Percentiles rank a stretch among this genome's conserved stretches.
These are phyloP conservation scores for Aspergillus leporis DNA, from an alignment of 495 filamentous ascomycete genomes.

Conservation along the genomic window DNA sequence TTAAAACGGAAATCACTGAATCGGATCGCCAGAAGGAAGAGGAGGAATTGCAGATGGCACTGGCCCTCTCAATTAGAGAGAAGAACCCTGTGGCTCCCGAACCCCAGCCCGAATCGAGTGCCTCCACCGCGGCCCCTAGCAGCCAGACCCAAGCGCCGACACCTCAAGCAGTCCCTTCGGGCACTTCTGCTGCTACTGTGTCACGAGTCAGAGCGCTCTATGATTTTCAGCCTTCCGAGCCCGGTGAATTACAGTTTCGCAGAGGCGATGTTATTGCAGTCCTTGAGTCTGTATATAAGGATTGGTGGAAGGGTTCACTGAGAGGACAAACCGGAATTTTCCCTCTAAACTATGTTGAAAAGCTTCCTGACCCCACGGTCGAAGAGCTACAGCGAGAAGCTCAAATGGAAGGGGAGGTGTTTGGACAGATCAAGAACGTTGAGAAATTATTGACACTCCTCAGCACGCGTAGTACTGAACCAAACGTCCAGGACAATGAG, in stretches of 20 bases:
- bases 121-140: constrained; percentile 37
- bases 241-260: constrained; percentile 91
- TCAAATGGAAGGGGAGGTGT: constrained; percentile 96
- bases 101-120: constrained; percentile 27
- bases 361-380: constrained; percentile 88
- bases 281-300: constrained; percentile 95
- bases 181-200: constrained; percentile 95
- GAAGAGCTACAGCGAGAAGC: constrained; percentile 95
- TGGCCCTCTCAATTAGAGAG: constrained; percentile 89
- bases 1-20: constrained; percentile 87
- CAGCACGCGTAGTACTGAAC: constrained; percentile 89
- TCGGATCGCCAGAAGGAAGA: constrained; percentile 93
- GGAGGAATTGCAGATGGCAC: constrained; percentile 94
- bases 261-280: constrained; percentile 98
- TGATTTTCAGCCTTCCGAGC: constrained; percentile 91
- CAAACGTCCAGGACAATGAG: constrained; percentile 85
- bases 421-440: constrained; percentile 97
- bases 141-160: constrained; percentile 41
- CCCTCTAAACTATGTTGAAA: constrained; percentile 98
- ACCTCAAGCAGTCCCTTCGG: constrained; percentile 55
- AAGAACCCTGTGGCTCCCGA: constrained; percentile 44
- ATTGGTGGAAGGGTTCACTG: constrained; percentile 98
- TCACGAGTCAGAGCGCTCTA: constrained; percentile 91
- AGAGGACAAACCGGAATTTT: constrained; percentile 96
- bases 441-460: constrained; percentile 92